Conservation (phyloP, 768 basidiomycete genomes). For the Cyclocybe aegerita region DNA sequence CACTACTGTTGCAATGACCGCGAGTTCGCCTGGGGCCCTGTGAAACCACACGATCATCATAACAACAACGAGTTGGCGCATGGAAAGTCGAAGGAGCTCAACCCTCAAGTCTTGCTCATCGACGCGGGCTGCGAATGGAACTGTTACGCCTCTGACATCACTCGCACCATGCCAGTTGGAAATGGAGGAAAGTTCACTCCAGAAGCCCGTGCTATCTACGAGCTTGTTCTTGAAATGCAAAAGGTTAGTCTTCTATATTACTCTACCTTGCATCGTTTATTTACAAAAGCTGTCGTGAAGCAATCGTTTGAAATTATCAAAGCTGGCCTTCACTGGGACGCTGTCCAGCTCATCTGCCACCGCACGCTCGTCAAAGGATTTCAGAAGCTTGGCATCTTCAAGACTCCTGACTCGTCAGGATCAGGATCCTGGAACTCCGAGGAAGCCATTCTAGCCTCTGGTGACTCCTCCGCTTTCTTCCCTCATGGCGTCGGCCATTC, state of each 20-base stretch:
- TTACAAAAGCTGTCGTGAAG: constrained; percentile 30
- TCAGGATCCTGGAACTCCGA: constrained; percentile 60
- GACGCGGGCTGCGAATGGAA: constrained; percentile 94
- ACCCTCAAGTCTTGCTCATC: constrained; percentile 80
- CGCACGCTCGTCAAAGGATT: constrained; percentile 80
- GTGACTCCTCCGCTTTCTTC: constrained; percentile 85
- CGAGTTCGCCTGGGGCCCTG: constrained; percentile 83
- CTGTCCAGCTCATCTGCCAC: constrained; percentile 82
- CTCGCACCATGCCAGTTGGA: constrained; percentile 89
- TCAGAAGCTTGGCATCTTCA: constrained; percentile 84
- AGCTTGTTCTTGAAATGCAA: constrained; percentile 90
- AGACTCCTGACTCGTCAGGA: constrained; percentile 43
- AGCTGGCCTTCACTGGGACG: constrained; percentile 90
- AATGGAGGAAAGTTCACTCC: constrained; percentile 88
- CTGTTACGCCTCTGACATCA: constrained; percentile 52
- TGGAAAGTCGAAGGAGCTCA: constrained; percentile 37
- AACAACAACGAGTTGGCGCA: constrained; percentile 50
- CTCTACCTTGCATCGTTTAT: neutral
- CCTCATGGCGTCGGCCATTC: constrained; percentile 93
- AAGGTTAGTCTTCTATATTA: constrained; percentile 39
- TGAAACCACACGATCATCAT: constrained; percentile 50
- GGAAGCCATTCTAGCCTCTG: constrained; percentile 71
- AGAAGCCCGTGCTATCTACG: constrained; percentile 81
- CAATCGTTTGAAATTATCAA: constrained; percentile 66
- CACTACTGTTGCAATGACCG: constrained; percentile 95